A percentile compares a stretch with the other conserved stretches of the same genome.
Evolutionary conservation across 176 grass and related monocot species (phyloP).

Genomic region (Musa schizocarpa): DNA sequence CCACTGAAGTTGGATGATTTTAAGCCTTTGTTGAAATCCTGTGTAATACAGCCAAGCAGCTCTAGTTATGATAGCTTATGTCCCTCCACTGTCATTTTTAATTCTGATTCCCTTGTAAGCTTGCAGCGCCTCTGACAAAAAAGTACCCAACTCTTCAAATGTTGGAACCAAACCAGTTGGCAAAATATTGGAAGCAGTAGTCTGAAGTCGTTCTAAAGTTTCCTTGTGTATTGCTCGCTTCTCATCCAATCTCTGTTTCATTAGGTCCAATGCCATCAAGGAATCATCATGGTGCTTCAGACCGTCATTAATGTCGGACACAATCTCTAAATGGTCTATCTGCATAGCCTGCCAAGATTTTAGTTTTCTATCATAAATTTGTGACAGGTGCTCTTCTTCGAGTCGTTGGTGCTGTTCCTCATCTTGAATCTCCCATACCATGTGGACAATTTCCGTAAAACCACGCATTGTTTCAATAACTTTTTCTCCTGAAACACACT

Average conservation of each 20-base stretch:
- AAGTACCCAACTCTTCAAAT: slow-evolving; percentile 43
- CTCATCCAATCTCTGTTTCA: slow-evolving; percentile 39
- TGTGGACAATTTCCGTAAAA: slow-evolving; percentile 35
- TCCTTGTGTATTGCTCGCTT: slow-evolving; percentile 41
- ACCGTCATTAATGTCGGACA: slow-evolving; percentile 18
- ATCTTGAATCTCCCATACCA: slow-evolving; percentile 41
- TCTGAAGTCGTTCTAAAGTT: slow-evolving; percentile 33
- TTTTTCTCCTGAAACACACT: slow-evolving; percentile 47
- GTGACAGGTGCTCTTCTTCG: slow-evolving; percentile 34
- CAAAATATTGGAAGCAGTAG: slow-evolving; percentile 39
- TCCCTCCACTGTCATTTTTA: background rate
- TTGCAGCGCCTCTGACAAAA: slow-evolving; percentile 35
- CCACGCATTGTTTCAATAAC: slow-evolving; percentile 32
- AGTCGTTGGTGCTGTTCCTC: slow-evolving; percentile 39
- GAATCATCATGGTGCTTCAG: slow-evolving; percentile 16
- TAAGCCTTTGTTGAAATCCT: background rate
- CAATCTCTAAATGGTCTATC: slow-evolving; percentile 14
- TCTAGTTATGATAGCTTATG: background rate
- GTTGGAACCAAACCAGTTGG: slow-evolving; percentile 43
- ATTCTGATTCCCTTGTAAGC: slow-evolving; percentile 42
- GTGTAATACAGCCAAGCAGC: background rate
- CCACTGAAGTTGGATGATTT: background rate
- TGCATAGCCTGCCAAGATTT: slow-evolving; percentile 30
- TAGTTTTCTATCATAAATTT: slow-evolving; percentile 27
- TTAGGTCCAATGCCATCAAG: slow-evolving; percentile 22